Base-by-base conservation (phyloP, 164 flowering plant genomes). In the Malania oleifera region DNA sequence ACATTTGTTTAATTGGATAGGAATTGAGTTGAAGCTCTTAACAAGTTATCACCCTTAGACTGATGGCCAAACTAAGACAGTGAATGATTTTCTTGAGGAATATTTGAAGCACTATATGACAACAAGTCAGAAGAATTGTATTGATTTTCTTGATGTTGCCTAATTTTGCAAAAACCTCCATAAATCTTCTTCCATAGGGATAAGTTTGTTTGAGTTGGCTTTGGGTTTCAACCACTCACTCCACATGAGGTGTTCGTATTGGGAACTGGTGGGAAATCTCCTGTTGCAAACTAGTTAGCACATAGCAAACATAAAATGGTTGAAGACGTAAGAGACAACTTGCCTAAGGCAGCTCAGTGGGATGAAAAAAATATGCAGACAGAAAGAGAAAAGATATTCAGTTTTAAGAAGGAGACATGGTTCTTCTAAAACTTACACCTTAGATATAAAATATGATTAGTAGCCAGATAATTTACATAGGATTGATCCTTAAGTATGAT, bases 361-460 rank as follows among this genome's bases (percentile, higher is more conserved):
- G 2, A 66, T 66, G 64, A n/a, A 60, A 55, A 38, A 60, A 54
- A 22, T 65, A 14, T 20, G 57, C 46, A 4, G 28, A 61, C n/a
- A n/a, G 25, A 12, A 22, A 39, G 2, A 11, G 43, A 17, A 31
- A 37, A 12, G 0, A 1, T 1, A 0, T 53, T 31, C 54, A 52
- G 20, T 59, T 48, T 29, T 13, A 64, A 4, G 54, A 37, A 12
- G 60, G 59, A 17, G 62, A 64, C 40, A 14, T 14, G 26, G 73
- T 64, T 1, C 3, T 50, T 25, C 17, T 59, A 23, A 59, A 64
- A 17, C 47, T 68, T 0, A 50, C 54, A 2, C 65, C 68, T 2
- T 55, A 48, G 19, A 56, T 44, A 1, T 64, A 47, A 49, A 60
- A 64, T 37, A 56, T 49, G 3, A 52, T 67, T 12, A 17, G 5